Evolutionary conservation across 768 basidiomycete species (phyloP).

Genomic region (Suillus luteus): DNA sequence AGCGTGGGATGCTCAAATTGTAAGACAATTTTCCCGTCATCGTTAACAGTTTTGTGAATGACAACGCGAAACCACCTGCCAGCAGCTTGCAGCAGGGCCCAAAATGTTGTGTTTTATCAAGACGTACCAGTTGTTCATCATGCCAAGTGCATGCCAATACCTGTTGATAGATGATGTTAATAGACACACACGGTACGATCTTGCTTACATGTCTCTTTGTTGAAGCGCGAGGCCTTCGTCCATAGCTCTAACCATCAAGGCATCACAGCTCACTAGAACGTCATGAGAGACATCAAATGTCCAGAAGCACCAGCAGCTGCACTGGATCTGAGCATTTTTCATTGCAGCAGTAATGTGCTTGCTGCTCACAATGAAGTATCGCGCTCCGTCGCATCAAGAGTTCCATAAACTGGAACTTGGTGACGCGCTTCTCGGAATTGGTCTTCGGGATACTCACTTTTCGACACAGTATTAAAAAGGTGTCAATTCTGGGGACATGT

Average conservation of each 20-base stretch:
- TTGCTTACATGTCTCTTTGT: conserved; percentile 50
- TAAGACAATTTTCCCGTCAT: conserved; percentile 29
- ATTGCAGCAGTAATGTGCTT: neutral
- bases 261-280: conserved; percentile 36
- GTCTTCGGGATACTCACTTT: conserved; percentile 52
- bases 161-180: conserved; percentile 18
- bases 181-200: neutral
- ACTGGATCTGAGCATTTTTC: neutral
- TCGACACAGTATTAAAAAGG: neutral
- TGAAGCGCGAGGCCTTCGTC: conserved; percentile 55
- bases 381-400: conserved; percentile 46
- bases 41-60: conserved; percentile 38
- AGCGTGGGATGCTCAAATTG: conserved; percentile 62
- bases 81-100: conserved; percentile 5
- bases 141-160: conserved; percentile 56
- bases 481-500: neutral
- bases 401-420: conserved; percentile 47
- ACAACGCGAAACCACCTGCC: conserved; percentile 59
- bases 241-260: conserved; percentile 53
- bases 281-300: conserved; percentile 37
- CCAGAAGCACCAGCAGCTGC: conserved; percentile 64
- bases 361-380: conserved; percentile 49
- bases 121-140: conserved; percentile 56
- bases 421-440: conserved; percentile 41
- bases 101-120: neutral